phyloP scores from a whole-genome alignment of 169 alveolate genomes.

The Babesia gibsoni region DNA sequence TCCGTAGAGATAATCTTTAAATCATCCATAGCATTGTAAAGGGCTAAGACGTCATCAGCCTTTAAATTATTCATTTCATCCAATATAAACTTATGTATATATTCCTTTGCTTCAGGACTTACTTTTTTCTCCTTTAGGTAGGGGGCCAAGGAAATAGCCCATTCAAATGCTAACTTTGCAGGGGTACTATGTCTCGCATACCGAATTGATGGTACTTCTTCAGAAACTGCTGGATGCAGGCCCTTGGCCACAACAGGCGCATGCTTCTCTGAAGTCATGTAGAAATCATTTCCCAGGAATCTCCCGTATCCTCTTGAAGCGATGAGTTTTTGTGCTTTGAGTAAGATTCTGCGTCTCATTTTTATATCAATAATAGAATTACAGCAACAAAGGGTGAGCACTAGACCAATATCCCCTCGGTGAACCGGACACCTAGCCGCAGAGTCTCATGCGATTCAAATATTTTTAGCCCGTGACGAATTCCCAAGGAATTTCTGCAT shows the following conservation, averaged over 20 bases:
- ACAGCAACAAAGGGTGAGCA: too few relatives aligned
- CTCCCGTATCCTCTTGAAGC: too few relatives aligned
- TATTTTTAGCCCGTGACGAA: too few relatives aligned
- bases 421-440: too few relatives aligned
- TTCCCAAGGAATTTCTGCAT: constrained; percentile 42
- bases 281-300: constrained; percentile 39
- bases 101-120: constrained; percentile 6
- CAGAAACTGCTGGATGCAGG: not conserved
- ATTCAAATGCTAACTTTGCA: not conserved
- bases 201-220: not conserved
- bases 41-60: not conserved
- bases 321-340: too few relatives aligned
- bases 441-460: too few relatives aligned
- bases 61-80: not conserved
- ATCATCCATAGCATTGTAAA: not conserved
- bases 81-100: not conserved
- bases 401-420: too few relatives aligned
- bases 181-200: not conserved
- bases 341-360: too few relatives aligned
- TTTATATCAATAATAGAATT: too few relatives aligned
- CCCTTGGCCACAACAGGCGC: too few relatives aligned
- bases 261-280: constrained; percentile 5
- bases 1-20: not conserved
- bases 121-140: not conserved
- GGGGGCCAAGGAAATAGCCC: not conserved